Percentiles rank a stretch among this genome's conserved stretches.
Evolutionary conservation across 345 rosid genomes (phyloP).

Genomic region (Ceriops tagal): DNA sequence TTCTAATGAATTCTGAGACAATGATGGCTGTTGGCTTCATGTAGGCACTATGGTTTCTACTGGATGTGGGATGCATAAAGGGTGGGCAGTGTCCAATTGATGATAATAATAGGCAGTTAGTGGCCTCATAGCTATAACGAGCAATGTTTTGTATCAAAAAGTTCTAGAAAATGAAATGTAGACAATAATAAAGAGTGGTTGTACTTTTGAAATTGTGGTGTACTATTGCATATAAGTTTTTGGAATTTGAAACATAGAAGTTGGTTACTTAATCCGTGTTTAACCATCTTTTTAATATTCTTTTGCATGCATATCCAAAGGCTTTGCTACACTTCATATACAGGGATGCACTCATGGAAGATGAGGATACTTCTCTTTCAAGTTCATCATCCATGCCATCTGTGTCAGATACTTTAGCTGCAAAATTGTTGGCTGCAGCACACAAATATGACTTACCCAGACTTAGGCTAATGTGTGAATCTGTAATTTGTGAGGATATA

Average conservation of each 20-base stretch:
- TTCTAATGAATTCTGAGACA: no score
- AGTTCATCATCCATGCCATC: slow-evolving; percentile 51
- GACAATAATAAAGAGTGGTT: no score
- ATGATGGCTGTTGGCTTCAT: no score
- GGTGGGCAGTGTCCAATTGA: no score
- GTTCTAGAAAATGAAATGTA: no score
- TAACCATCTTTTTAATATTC: slow-evolving; percentile 17
- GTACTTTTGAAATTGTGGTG: no score
- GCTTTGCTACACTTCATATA: slow-evolving; percentile 83
- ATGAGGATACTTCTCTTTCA: slow-evolving; percentile 48
- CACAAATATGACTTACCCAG: slow-evolving; percentile 77
- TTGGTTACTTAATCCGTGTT: not conserved
- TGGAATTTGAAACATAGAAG: not conserved
- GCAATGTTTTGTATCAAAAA: no score
- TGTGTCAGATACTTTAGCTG: slow-evolving; percentile 54
- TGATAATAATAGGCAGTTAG: no score
- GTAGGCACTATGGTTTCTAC: no score
- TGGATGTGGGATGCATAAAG: no score
- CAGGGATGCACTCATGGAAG: slow-evolving; percentile 65
- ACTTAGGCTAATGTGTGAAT: slow-evolving; percentile 80
- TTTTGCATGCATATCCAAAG: slow-evolving; percentile 34
- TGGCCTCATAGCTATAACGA: no score
- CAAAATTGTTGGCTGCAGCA: slow-evolving; percentile 81
- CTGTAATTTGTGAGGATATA: slow-evolving; percentile 79
- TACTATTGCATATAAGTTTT: not conserved